phyloP scores from a whole-genome alignment of 768 basidiomycete genomes.

The Leccinum variicolor region DNA sequence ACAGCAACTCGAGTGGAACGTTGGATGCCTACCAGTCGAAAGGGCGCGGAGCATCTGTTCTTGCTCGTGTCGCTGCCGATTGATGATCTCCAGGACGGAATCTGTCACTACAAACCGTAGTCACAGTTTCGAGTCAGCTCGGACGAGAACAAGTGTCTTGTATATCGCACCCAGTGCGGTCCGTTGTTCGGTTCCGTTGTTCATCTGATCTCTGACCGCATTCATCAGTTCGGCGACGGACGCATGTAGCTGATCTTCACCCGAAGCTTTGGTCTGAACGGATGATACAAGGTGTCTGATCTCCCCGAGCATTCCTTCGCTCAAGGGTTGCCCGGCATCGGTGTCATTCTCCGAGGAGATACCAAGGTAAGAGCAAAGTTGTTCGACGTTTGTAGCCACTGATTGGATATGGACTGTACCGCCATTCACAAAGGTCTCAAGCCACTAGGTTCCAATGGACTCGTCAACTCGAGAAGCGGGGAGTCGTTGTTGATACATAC shows the following conservation, averaged over 20 bases:
- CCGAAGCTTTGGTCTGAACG: constrained; percentile 30
- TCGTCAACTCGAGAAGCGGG: not conserved
- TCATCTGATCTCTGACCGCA: constrained; percentile 41
- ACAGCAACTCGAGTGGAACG: not conserved
- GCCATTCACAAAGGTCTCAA: constrained; percentile 77
- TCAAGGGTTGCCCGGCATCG: constrained; percentile 7
- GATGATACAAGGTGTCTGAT: constrained; percentile 35
- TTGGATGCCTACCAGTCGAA: constrained; percentile 50
- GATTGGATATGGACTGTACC: constrained; percentile 70
- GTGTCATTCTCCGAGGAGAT: constrained; percentile 22
- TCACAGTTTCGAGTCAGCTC: constrained; percentile 6
- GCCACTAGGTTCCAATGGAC: constrained; percentile 49
- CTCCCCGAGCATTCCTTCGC: constrained; percentile 31
- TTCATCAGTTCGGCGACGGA: constrained; percentile 37
- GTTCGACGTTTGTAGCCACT: constrained; percentile 57
- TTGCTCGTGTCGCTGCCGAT: constrained; percentile 70
- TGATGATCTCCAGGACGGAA: constrained; percentile 57
- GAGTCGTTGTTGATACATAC: constrained; percentile 36
- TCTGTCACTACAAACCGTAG: constrained; percentile 45
- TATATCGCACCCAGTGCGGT: constrained; percentile 34
- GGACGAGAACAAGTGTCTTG: constrained; percentile 6
- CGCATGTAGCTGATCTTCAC: constrained; percentile 29
- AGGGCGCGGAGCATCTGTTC: constrained; percentile 64
- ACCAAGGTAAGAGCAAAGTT: constrained; percentile 55
- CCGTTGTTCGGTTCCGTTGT: constrained; percentile 38